Base-by-base conservation (phyloP, 805 yeast genomes). In the Saccharomycopsis vini region DNA sequence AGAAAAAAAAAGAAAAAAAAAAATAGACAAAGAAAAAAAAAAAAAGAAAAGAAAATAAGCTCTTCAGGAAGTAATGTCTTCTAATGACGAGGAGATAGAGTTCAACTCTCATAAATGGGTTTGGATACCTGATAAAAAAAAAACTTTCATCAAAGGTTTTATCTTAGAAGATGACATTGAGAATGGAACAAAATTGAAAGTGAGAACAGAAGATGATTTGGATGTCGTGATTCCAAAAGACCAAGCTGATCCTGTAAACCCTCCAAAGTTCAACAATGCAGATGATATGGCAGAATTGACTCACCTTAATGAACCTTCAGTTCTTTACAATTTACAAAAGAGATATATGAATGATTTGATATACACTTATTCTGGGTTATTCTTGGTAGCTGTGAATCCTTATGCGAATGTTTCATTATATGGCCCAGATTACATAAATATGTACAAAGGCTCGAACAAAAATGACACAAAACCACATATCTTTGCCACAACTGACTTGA, bases 201-300 rank as follows among this genome's bases (percentile, higher is more conserved):
- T 68, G 44, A 47, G 66, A 26, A 62, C 63, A 40, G 62, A 62
- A 23, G 69, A 69, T 44, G 72, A 66, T 21, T 52, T 31, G n/a
- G 54, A 60, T 33, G 52, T 64, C 40, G 58, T 62, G n/a, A 66
- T 77, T 4, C 67, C 68, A 21, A 64, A 70, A 9, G 60, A 58
- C 18, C 61, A 64, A 42, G 71, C 68, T 19, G 80, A 80, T 52
- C 77, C 75, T 54, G 86, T 89, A 41, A 92, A 92, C 57, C 98
- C 99, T 1, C 69, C 79, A 6, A 83, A 84, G 53, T 92, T 92
- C 61, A 94, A 92, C 61, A 81, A 78, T 54, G 90, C 94, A 48
- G 79, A 83, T 53, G 96, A 92, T 56, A 86, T 92, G 89, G 97
- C 97, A 0, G 95, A 89, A 53, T 69, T 92, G 50, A 92, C 99